Evolutionary conservation across 345 rosid species (phyloP), one percentile per base, ranked within the genome.

Genomic region (Salix arbutifolia): DNA sequence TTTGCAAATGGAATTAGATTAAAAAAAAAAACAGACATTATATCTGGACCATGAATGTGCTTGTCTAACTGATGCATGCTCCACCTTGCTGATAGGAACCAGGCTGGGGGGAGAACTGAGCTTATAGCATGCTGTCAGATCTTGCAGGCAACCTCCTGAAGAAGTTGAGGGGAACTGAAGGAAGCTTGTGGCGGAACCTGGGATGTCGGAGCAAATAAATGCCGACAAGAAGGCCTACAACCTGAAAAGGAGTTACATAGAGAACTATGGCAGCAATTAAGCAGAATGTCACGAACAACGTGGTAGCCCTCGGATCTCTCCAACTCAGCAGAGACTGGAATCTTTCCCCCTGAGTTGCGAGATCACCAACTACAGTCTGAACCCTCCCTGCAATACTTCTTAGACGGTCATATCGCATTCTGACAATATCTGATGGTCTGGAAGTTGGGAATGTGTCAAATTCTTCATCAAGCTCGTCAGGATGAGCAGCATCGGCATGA

Each of bases 221-320:
- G n/a, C 84, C 84, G 8, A 73, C n/a, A 42, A 77, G 71, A 52
- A 81, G 80, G 21, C 67, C 80, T 35, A 77, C 56, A 48, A 77
- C 80, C 44, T 81, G 84, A 50, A 81, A 81, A 3, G 84, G 84
- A 46, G 84, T 81, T 9, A 81, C 84, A 52, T 77, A 81, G 3
- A 81, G 71, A 23, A 81, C 80, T 8, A 77, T n/a, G 16, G 84
- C 84, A 30, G 80, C 75, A 30, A 73, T 37, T 28, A 81, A 66
- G 40, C 84, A 81, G 78, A 81, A 81, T 2, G 69, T 72, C 60
- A 81, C 72, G 35, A 81, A 81, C 28, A 81, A 14, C 4, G 84
- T 81, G 16, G 84, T 77, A 18, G 84, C 84, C 37, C 84, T 77
- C 18, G 84, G 84, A 26, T 81, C 84, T 69, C 84, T 64, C 84